Percentiles rank a stretch among this genome's conserved stretches.
phyloP scores from a whole-genome alignment of 2,329 filamentous ascomycete species.

The Hortaea werneckii region DNA sequence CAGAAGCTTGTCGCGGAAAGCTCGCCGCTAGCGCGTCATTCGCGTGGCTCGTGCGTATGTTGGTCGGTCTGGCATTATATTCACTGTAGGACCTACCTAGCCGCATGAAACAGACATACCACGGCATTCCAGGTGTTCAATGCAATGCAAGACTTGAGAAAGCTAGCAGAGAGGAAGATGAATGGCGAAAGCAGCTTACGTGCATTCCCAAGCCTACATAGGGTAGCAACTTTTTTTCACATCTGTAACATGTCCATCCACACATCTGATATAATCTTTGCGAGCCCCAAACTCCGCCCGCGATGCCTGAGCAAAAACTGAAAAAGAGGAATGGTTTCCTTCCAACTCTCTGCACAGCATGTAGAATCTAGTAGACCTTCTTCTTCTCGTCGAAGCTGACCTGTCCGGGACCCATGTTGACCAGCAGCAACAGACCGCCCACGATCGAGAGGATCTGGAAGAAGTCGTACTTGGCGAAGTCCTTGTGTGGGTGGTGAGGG shows the following conservation, averaged over 20 bases:
- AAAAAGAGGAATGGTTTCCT: too few species aligned
- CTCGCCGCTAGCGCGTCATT: slow-evolving; percentile 2
- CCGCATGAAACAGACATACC: too few species aligned
- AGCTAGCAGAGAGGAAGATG: background rate
- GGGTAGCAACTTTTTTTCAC: background rate
- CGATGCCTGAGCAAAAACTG: too few species aligned
- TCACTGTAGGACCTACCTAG: too few species aligned
- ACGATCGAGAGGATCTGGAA: slow-evolving; percentile 99
- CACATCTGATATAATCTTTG: background rate
- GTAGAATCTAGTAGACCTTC: slow-evolving; percentile 73
- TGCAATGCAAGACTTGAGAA: background rate
- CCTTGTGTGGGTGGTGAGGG: slow-evolving; percentile 96
- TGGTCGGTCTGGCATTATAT: background rate
- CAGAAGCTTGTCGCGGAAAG: background rate
- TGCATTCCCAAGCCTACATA: background rate
- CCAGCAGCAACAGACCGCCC: slow-evolving; percentile 85
- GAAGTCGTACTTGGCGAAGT: slow-evolving; percentile 99
- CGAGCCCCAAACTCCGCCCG: too few species aligned
- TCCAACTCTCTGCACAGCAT: too few species aligned
- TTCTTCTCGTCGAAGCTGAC: slow-evolving; percentile 99
- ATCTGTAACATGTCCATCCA: background rate
- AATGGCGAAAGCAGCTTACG: too few species aligned
- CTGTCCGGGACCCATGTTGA: slow-evolving; percentile 97
- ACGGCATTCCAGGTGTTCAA: too few species aligned
- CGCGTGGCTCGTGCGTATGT: background rate